Percentiles rank a stretch among this genome's conserved stretches.
Evolutionary conservation across 768 basidiomycete genomes (phyloP).

Genomic region (Trametopsis cervina): DNA sequence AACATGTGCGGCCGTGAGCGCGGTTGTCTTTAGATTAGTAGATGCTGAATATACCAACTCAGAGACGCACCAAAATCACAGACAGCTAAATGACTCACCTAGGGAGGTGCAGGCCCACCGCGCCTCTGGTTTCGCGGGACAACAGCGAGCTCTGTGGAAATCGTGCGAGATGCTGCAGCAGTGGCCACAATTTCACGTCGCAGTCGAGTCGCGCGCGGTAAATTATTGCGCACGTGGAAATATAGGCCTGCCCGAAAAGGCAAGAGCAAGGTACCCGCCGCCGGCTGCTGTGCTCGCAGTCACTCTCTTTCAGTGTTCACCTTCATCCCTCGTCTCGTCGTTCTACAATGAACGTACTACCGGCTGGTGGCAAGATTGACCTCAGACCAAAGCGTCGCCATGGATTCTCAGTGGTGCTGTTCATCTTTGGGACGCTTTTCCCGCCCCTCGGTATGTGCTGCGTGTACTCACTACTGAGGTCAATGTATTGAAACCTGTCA

Average conservation of each 20-base stretch:
- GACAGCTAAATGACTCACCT: background rate
- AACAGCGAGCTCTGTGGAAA: too few relatives aligned
- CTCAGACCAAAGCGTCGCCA: conserved; percentile 69
- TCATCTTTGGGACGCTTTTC: conserved; percentile 84
- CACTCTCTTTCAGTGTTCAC: background rate
- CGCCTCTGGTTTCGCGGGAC: too few relatives aligned
- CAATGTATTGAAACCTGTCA: background rate
- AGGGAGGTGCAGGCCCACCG: background rate
- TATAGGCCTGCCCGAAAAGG: background rate
- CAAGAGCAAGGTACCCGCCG: background rate
- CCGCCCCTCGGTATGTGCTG: conserved; percentile 74
- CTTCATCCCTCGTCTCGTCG: conserved; percentile 2
- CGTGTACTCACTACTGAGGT: background rate
- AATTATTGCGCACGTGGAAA: background rate
- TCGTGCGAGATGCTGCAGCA: too few relatives aligned
- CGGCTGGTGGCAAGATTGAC: conserved; percentile 41
- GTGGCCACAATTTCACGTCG: too few relatives aligned
- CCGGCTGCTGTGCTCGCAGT: conserved; percentile 2
- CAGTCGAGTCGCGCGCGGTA: too few relatives aligned
- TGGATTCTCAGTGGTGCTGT: conserved; percentile 74
- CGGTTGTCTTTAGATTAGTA: background rate
- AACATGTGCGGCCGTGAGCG: background rate
- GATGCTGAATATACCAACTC: background rate
- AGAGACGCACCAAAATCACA: background rate
- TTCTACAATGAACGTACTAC: conserved; percentile 1